Evolutionary conservation across 495 filamentous ascomycete species (phyloP).

Genomic region (Hypoxylon lienhwacheense): DNA sequence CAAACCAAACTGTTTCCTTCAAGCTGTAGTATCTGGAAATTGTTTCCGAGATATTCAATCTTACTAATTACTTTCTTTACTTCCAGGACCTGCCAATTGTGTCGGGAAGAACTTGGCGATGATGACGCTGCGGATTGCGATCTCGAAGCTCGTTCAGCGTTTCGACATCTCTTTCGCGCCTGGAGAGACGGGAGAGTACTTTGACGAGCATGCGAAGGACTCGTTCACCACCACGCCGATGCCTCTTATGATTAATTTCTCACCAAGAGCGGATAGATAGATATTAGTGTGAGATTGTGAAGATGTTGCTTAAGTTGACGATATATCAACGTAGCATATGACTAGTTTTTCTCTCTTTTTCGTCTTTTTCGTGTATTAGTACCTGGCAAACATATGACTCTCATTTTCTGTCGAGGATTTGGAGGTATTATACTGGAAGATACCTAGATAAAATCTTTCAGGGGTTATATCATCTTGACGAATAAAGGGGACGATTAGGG

Average conservation of each 20-base stretch:
- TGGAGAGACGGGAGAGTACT: conserved; percentile 35
- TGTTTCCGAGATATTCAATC: background rate
- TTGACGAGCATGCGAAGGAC: conserved; percentile 27
- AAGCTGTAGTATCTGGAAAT: no score
- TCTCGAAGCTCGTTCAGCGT: conserved; percentile 38
- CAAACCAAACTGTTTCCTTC: background rate
- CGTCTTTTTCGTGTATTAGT: no score
- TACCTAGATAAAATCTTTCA: no score
- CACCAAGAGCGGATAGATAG: conserved; percentile 4
- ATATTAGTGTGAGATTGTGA: background rate
- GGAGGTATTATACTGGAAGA: no score
- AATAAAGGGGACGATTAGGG: no score
- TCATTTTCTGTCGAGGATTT: no score
- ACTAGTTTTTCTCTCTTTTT: no score
- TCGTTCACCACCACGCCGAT: conserved; percentile 22
- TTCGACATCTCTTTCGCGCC: conserved; percentile 44
- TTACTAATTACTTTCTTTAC: background rate
- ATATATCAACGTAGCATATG: no score
- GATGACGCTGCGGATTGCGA: conserved; percentile 44
- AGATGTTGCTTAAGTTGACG: no score
- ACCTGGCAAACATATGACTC: no score
- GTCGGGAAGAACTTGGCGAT: conserved; percentile 41
- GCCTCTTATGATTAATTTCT: conserved; percentile 31
- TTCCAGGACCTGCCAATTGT: conserved; percentile 8
- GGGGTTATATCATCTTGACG: no score